A percentile compares a stretch with the other conserved stretches of the same genome.
Evolutionary conservation across 768 basidiomycete species (phyloP).

Genomic region (Mycena epipterygia): DNA sequence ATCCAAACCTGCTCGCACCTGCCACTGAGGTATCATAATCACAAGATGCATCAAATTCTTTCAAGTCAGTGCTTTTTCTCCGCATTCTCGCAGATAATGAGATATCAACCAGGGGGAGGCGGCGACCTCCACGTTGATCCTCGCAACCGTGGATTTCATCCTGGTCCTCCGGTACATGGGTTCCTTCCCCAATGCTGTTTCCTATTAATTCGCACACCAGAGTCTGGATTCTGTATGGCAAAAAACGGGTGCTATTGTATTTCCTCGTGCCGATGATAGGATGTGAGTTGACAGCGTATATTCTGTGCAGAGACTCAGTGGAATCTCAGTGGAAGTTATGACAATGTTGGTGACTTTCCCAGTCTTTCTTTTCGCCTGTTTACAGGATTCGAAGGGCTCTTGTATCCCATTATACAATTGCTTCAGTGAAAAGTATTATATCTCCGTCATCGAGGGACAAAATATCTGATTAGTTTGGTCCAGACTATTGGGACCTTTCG

Average conservation of each 20-base stretch:
- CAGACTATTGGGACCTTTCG: constrained; percentile 27
- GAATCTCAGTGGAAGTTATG: constrained; percentile 25
- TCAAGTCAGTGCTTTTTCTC: neutral
- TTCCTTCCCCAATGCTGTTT: neutral
- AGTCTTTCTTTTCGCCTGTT: neutral
- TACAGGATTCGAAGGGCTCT: constrained; percentile 4
- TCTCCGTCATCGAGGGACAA: neutral
- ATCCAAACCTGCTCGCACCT: too few relatives aligned
- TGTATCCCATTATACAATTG: constrained; percentile 31
- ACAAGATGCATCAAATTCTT: constrained; percentile 29
- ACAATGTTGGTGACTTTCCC: constrained; percentile 20
- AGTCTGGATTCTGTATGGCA: constrained; percentile 31
- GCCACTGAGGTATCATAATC: neutral
- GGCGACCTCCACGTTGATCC: constrained; percentile 23
- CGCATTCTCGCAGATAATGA: neutral
- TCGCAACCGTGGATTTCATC: constrained; percentile 32
- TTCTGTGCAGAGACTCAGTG: neutral
- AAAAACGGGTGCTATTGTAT: constrained; percentile 22
- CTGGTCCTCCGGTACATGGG: constrained; percentile 21
- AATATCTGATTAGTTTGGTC: neutral
- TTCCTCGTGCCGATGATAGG: constrained; percentile 29
- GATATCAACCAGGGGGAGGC: constrained; percentile 19
- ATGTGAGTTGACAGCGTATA: constrained; percentile 1
- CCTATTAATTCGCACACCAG: neutral
- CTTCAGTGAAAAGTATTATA: constrained; percentile 10